A percentile compares a stretch with the other conserved stretches of the same genome.
Conservation (phyloP, 108 stramenopile species). For the Fragilaria crotonensis region DNA sequence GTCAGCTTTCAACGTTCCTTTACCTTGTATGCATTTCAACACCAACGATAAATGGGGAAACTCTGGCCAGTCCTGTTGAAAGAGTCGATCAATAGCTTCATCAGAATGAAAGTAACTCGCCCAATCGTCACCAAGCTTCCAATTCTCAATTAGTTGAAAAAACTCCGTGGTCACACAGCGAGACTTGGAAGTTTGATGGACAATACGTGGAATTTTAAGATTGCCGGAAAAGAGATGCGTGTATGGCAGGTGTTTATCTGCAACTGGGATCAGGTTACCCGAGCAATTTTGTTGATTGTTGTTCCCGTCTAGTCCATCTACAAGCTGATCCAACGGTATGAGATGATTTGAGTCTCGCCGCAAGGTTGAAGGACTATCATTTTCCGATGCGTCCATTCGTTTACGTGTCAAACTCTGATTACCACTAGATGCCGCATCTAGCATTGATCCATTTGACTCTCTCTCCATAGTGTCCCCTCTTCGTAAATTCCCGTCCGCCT, state of each 20-base stretch:
- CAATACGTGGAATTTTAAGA: slow-evolving; percentile 23
- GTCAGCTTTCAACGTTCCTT: slow-evolving; percentile 30
- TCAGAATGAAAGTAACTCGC: slow-evolving; percentile 57
- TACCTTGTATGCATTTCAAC: slow-evolving; percentile 15
- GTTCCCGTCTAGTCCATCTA: too few species aligned
- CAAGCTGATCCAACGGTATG: too few species aligned
- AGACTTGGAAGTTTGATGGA: slow-evolving; percentile 35
- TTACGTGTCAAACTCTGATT: too few species aligned
- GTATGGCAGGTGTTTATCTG: background rate
- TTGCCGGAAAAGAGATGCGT: background rate
- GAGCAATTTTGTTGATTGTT: too few species aligned
- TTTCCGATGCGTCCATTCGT: too few species aligned
- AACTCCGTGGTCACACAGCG: slow-evolving; percentile 23
- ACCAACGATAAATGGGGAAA: slow-evolving; percentile 30
- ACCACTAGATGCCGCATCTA: too few species aligned
- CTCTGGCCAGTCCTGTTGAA: slow-evolving; percentile 21
- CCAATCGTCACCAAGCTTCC: slow-evolving; percentile 18
- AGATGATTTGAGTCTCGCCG: too few species aligned
- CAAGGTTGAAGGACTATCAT: too few species aligned
- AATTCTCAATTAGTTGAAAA: slow-evolving; percentile 10
- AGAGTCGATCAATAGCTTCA: slow-evolving; percentile 41
- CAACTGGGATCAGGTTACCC: too few species aligned
- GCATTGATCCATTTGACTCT: too few species aligned
- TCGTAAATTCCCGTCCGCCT: too few species aligned
- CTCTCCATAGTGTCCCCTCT: too few species aligned